phyloP scores from a whole-genome alignment of 225 moss, liverwort and hornwort species.

The Physcomitrellopsis africana region DNA sequence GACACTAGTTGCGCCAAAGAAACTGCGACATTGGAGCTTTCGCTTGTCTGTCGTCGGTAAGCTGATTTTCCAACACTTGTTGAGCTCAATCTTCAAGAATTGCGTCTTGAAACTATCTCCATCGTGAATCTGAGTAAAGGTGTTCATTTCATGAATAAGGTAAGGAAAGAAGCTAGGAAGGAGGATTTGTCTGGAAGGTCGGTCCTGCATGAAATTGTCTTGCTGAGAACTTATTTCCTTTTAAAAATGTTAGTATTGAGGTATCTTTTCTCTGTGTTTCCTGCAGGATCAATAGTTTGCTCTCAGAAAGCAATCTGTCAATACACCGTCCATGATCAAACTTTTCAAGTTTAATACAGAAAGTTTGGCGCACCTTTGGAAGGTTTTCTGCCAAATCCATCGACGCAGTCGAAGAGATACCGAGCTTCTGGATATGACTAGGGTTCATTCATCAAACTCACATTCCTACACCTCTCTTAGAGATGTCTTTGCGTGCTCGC shows the following conservation, averaged over 20 bases:
- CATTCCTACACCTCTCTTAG: constrained; percentile 55
- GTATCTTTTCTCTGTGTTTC: not conserved
- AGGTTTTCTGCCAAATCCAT: constrained; percentile 17
- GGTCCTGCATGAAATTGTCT: not conserved
- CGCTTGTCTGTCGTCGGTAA: constrained; percentile 17
- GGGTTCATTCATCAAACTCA: constrained; percentile 29
- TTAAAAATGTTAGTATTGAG: constrained; percentile 15
- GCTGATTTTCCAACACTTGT: not conserved
- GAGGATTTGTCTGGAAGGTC: not conserved
- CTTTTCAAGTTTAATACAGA: constrained; percentile 17
- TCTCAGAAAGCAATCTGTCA: not conserved
- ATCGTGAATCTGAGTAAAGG: not conserved
- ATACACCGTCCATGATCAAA: constrained; percentile 6
- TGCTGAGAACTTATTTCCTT: not conserved
- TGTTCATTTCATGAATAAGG: too few species aligned
- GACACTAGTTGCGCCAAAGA: not conserved
- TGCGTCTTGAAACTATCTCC: not conserved
- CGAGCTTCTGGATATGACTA: constrained; percentile 42
- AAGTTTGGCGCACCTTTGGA: constrained; percentile 17
- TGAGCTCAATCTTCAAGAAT: not conserved
- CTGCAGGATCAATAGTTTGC: constrained; percentile 5
- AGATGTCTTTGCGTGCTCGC: constrained; percentile 49
- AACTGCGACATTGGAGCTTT: constrained; percentile 17
- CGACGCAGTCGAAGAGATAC: constrained; percentile 20
- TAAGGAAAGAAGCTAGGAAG: not conserved